Conservation (phyloP, 768 basidiomycete genomes). For the Favolaschia claudopus region DNA sequence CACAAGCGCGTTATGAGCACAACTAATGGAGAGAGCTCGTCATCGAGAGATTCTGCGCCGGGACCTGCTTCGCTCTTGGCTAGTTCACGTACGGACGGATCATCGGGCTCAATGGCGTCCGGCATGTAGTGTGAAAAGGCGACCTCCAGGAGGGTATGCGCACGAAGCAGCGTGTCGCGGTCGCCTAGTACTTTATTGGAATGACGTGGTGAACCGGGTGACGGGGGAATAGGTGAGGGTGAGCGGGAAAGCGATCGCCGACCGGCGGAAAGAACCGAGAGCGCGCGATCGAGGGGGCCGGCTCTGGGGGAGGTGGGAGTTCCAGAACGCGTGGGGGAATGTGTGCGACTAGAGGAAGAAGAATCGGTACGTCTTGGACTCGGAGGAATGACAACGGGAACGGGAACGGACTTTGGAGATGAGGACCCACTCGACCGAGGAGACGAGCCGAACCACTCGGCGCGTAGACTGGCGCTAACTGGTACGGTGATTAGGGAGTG, state of each 20-base stretch:
- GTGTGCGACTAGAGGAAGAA: slow-evolving; percentile 45
- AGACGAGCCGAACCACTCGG: slow-evolving; percentile 66
- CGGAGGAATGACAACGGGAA: slow-evolving; percentile 45
- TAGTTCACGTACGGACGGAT: slow-evolving; percentile 61
- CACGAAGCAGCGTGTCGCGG: slow-evolving; percentile 65
- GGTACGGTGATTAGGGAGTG: slow-evolving; percentile 86
- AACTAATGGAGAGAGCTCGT: slow-evolving; percentile 77
- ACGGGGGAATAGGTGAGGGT: slow-evolving; percentile 45
- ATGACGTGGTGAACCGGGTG: slow-evolving; percentile 9
- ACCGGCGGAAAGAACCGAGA: slow-evolving; percentile 60
- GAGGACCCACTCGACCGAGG: slow-evolving; percentile 36
- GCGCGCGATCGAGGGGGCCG: slow-evolving; percentile 64
- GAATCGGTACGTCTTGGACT: slow-evolving; percentile 40
- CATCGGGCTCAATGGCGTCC: slow-evolving; percentile 68
- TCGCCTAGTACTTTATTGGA: background rate
- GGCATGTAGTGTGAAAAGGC: slow-evolving; percentile 70
- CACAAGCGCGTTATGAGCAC: slow-evolving; percentile 79
- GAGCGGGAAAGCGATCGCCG: slow-evolving; percentile 62
- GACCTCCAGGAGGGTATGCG: slow-evolving; percentile 74
- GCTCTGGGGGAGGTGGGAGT: slow-evolving; percentile 42
- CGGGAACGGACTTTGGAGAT: slow-evolving; percentile 42
- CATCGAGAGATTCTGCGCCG: slow-evolving; percentile 71
- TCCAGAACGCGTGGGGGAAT: slow-evolving; percentile 44
- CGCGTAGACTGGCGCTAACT: slow-evolving; percentile 59
- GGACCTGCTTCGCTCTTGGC: slow-evolving; percentile 48